phyloP scores from a whole-genome alignment of 2,329 filamentous ascomycete species.

The Trichoderma arundinaceum region DNA sequence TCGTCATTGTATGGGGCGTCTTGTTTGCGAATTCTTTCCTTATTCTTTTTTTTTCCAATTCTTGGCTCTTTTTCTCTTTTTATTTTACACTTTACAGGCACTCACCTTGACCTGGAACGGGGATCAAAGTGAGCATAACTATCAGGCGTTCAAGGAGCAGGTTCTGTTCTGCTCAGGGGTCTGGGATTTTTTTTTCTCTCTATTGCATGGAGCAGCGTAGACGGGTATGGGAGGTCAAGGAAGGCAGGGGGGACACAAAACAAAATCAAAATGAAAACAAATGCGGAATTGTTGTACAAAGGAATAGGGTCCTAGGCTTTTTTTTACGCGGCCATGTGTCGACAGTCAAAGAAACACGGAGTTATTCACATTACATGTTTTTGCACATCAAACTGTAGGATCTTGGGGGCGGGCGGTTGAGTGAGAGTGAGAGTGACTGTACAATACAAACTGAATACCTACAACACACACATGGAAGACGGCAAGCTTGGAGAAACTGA shows the following conservation, averaged over 20 bases:
- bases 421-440: neutral
- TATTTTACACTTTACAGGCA: conserved; percentile 14
- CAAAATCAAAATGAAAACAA: conserved; percentile 23
- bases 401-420: neutral
- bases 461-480: neutral
- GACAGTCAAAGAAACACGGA: conserved; percentile 21
- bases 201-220: conserved; percentile 29
- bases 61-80: neutral
- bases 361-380: conserved; percentile 13
- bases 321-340: neutral
- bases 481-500: neutral
- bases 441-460: conserved; percentile 8
- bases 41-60: conserved; percentile 10
- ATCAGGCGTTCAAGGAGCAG: conserved; percentile 28
- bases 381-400: neutral
- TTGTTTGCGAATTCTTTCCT: conserved; percentile 25
- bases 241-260: conserved; percentile 2
- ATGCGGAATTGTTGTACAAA: conserved; percentile 13
- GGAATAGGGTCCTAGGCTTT: conserved; percentile 5
- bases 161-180: conserved; percentile 25
- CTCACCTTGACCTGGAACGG: conserved; percentile 20
- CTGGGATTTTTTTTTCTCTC: neutral
- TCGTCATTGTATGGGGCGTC: conserved; percentile 30
- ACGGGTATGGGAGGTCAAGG: conserved; percentile 14
- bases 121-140: conserved; percentile 25